Evolutionary conservation across 371 early-diverging fungal species (phyloP).

Genomic region (Smittium mucronatum): DNA sequence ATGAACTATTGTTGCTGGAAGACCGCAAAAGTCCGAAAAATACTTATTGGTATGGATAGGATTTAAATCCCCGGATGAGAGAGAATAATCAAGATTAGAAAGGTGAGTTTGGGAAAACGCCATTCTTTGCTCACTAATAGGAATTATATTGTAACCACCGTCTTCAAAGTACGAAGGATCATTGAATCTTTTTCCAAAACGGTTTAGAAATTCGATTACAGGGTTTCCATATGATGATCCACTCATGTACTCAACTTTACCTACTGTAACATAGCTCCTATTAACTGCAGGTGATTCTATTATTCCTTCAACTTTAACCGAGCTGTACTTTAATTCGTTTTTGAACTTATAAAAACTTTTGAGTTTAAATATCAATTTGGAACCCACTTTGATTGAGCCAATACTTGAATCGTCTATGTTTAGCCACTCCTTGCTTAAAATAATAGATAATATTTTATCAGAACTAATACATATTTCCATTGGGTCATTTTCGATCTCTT

Average conservation of each 20-base stretch:
- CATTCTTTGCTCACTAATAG: conserved; percentile 16
- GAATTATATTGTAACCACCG: conserved; percentile 71
- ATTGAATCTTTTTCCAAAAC: conserved; percentile 8
- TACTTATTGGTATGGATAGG: conserved; percentile 92
- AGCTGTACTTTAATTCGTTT: conserved; percentile 42
- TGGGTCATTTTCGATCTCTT: conserved; percentile 42
- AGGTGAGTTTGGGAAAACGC: neutral
- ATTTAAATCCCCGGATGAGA: conserved; percentile 63
- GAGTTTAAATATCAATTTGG: conserved; percentile 55
- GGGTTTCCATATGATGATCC: conserved; percentile 24
- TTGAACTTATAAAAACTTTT: conserved; percentile 56
- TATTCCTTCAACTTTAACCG: conserved; percentile 55
- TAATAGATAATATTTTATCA: conserved; percentile 50
- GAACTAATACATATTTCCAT: conserved; percentile 53
- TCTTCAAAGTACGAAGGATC: conserved; percentile 32
- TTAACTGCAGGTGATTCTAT: conserved; percentile 53
- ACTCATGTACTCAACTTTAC: conserved; percentile 54
- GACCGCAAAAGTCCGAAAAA: conserved; percentile 78
- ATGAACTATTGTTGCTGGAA: conserved; percentile 91
- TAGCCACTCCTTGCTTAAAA: conserved; percentile 77
- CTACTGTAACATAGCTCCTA: conserved; percentile 43
- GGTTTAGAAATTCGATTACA: conserved; percentile 13
- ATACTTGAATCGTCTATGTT: conserved; percentile 55
- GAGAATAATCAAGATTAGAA: conserved; percentile 3
- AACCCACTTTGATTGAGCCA: conserved; percentile 46